Evolutionary conservation across 2,329 filamentous ascomycete genomes (phyloP).

Genomic region (Pseudogymnoascus sp.): DNA sequence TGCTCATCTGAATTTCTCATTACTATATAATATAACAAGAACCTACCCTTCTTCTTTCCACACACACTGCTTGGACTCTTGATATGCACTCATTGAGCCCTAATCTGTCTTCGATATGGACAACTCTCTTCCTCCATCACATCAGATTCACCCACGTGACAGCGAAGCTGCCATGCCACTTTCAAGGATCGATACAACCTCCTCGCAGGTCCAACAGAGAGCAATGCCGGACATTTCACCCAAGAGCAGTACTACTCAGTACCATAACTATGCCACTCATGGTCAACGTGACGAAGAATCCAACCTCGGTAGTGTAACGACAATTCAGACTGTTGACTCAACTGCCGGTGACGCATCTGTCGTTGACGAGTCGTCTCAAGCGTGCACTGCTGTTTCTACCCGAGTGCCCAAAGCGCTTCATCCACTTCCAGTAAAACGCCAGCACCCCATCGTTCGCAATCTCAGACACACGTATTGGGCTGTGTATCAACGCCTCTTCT

Average conservation of each 20-base stretch:
- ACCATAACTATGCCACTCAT: neutral
- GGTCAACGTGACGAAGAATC: neutral
- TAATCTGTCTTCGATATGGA: neutral
- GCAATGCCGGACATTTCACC: neutral
- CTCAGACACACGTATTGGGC: conserved; percentile 34
- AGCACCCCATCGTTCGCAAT: conserved; percentile 11
- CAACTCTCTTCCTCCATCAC: neutral
- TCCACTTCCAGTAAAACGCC: neutral
- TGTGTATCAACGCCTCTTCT: conserved; percentile 49
- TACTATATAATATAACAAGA: neutral
- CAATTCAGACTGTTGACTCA: neutral
- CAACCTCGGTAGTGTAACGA: neutral
- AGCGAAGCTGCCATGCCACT: neutral
- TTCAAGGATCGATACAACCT: neutral
- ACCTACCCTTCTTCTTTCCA: neutral
- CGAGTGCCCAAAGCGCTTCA: neutral
- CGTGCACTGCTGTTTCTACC: neutral
- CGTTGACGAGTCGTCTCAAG: neutral
- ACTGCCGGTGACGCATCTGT: neutral
- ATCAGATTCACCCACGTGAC: neutral
- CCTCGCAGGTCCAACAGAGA: neutral
- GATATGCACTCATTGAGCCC: neutral
- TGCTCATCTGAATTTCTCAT: neutral
- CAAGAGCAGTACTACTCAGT: neutral
- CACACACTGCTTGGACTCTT: neutral